Percentiles rank a stretch among this genome's conserved stretches.
Conservation (phyloP, 176 grass and related monocot genomes). For the Oryza punctata region DNA sequence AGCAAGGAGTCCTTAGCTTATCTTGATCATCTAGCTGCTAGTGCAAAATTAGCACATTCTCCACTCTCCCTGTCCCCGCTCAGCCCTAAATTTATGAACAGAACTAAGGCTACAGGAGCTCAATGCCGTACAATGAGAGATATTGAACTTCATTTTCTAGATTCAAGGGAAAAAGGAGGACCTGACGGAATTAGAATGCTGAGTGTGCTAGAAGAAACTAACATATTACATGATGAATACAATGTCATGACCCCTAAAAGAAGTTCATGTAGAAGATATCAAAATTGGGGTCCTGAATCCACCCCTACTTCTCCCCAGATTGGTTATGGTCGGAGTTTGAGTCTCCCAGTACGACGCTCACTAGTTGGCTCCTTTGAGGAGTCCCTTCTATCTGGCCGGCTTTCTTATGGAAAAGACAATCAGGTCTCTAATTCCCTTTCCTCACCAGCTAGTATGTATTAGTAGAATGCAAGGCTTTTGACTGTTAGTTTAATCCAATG, state of each 20-base stretch:
- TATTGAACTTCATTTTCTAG: conserved; percentile 67
- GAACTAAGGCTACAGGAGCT: conserved; percentile 51
- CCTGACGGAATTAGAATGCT: conserved; percentile 44
- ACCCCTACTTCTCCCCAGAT: conserved; percentile 43
- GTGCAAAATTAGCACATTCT: conserved; percentile 68
- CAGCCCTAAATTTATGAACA: conserved; percentile 79
- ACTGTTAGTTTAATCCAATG: conserved; percentile 38
- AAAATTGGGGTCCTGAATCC: conserved; percentile 43
- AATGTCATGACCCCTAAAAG: conserved; percentile 57
- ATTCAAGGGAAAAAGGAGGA: conserved; percentile 48
- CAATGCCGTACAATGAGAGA: conserved; percentile 60
- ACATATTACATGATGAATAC: conserved; percentile 66
- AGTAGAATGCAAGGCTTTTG: not conserved
- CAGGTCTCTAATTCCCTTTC: conserved; percentile 61
- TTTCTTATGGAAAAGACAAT: conserved; percentile 81
- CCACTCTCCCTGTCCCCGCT: conserved; percentile 82
- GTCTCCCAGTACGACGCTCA: conserved; percentile 69
- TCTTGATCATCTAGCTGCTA: conserved; percentile 51
- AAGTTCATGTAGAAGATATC: conserved; percentile 41
- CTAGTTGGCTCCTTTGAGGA: conserved; percentile 97
- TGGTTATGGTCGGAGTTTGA: conserved; percentile 48
- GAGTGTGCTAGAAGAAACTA: conserved; percentile 36
- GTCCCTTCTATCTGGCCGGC: conserved; percentile 88
- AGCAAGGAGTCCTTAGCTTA: conserved; percentile 46
- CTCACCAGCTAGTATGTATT: conserved; percentile 12